Percentiles rank a stretch among this genome's conserved stretches.
Conservation (phyloP, 345 rosid genomes). For the Acer negundo region DNA sequence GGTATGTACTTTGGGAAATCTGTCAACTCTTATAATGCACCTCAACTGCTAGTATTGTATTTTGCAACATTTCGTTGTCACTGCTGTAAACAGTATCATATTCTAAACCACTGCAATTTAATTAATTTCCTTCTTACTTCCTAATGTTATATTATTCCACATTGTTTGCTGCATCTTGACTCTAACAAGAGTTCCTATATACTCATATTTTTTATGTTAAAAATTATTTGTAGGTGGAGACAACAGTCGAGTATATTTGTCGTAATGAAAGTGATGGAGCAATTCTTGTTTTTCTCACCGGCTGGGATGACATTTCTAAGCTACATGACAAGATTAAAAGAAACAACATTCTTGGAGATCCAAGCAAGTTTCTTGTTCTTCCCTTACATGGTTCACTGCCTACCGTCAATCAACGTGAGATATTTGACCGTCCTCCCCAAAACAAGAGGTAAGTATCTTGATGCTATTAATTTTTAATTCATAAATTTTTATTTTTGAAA, state of each 20-base stretch:
- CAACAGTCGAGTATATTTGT: conserved; percentile 74
- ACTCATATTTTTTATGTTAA: conserved; percentile 6
- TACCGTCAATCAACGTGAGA: conserved; percentile 80
- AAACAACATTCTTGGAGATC: conserved; percentile 76
- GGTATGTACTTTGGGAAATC: conserved; percentile 50
- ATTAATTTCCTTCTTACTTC: not conserved
- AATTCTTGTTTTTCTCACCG: conserved; percentile 90
- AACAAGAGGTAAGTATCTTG: conserved; percentile 56
- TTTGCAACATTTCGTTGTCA: conserved; percentile 3
- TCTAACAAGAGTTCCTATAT: not conserved
- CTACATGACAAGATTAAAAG: conserved; percentile 72
- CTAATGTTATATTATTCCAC: conserved; percentile 1
- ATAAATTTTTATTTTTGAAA: not conserved
- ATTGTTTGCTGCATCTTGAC: not conserved
- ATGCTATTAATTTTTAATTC: conserved; percentile 12
- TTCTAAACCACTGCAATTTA: not conserved
- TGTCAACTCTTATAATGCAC: not conserved
- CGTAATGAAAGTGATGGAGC: conserved; percentile 85
- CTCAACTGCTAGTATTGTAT: conserved; percentile 1
- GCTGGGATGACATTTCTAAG: conserved; percentile 97
- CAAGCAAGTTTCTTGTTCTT: conserved; percentile 74
- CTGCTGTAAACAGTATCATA: not conserved
- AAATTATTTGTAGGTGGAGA: conserved; percentile 64
- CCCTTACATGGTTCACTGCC: conserved; percentile 99
- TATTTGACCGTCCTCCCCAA: conserved; percentile 80